A percentile compares a stretch with the other conserved stretches of the same genome.
Evolutionary conservation across 2,329 filamentous ascomycete genomes (phyloP).

Genomic region (Penicillium sp.): DNA sequence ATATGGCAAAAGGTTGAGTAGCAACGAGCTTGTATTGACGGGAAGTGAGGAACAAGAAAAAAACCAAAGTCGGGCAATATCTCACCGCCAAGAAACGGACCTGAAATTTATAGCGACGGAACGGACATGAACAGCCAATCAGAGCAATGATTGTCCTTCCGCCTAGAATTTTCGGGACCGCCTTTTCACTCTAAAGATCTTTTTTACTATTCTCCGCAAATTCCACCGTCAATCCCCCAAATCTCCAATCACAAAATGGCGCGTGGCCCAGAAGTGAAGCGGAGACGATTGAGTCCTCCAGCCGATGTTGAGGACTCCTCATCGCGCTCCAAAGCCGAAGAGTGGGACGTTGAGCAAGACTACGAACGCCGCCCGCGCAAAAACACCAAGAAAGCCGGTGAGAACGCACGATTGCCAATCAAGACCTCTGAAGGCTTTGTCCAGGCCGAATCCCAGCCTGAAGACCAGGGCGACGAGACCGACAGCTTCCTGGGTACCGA

Average conservation of each 20-base stretch:
- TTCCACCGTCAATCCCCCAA: conserved; percentile 2
- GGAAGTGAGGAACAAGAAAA: conserved; percentile 10
- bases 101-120: conserved; percentile 13
- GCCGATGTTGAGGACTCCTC: conserved; percentile 34
- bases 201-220: conserved; percentile 13
- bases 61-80: conserved; percentile 7
- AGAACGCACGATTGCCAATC: conserved; percentile 76
- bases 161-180: conserved; percentile 10
- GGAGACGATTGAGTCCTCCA: conserved; percentile 51
- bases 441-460: conserved; percentile 56
- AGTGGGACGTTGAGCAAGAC: conserved; percentile 88
- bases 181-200: conserved; percentile 5
- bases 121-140: conserved; percentile 12
- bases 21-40: conserved; percentile 2
- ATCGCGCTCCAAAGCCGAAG: conserved; percentile 48
- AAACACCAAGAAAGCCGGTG: conserved; percentile 68
- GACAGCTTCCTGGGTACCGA: conserved; percentile 63
- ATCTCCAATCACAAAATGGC: conserved; percentile 41
- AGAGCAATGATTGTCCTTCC: neutral
- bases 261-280: conserved; percentile 47
- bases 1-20: neutral
- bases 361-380: conserved; percentile 81
- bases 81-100: conserved; percentile 4
- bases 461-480: conserved; percentile 52
- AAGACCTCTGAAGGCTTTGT: conserved; percentile 77